Conservation (phyloP, 1,284 basidiomycete species). For the Fomes fomentarius region DNA sequence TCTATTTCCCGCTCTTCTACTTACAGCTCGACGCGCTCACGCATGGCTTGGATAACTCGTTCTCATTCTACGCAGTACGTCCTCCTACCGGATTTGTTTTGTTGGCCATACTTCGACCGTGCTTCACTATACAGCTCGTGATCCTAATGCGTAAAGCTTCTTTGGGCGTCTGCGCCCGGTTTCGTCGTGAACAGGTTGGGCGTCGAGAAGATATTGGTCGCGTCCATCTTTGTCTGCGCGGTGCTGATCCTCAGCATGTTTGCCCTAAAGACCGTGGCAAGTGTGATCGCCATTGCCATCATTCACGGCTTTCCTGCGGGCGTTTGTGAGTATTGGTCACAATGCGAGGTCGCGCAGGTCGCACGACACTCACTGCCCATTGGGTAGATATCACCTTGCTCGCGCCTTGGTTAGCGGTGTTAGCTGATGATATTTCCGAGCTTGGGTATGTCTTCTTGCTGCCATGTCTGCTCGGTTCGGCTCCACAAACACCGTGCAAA, state of each 20-base stretch:
- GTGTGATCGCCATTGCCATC: slow-evolving; percentile 24
- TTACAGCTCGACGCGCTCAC: slow-evolving; percentile 20
- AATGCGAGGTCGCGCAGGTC: background rate
- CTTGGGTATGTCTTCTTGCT: slow-evolving; percentile 13
- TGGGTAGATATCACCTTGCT: slow-evolving; percentile 20
- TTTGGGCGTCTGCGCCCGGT: slow-evolving; percentile 15
- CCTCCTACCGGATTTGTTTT: too few species aligned
- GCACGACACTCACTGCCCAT: background rate
- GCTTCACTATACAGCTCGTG: too few species aligned
- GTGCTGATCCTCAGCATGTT: slow-evolving; percentile 23
- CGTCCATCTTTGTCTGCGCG: slow-evolving; percentile 8
- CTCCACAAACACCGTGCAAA: background rate
- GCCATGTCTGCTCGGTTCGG: background rate
- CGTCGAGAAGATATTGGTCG: slow-evolving; percentile 13
- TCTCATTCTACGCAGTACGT: slow-evolving; percentile 24
- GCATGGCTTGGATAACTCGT: slow-evolving; percentile 20
- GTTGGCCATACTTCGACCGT: too few species aligned
- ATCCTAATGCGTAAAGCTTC: slow-evolving; percentile 18
- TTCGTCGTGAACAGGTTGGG: slow-evolving; percentile 21
- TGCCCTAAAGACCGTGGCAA: slow-evolving; percentile 20
- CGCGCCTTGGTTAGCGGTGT: slow-evolving; percentile 14
- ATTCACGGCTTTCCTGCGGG: slow-evolving; percentile 28
- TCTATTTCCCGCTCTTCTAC: slow-evolving; percentile 25
- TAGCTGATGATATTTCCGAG: slow-evolving; percentile 24
- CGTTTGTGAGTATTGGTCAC: slow-evolving; percentile 11